Conservation (phyloP, 208 protist species). For the Acanthamoeba quina region DNA sequence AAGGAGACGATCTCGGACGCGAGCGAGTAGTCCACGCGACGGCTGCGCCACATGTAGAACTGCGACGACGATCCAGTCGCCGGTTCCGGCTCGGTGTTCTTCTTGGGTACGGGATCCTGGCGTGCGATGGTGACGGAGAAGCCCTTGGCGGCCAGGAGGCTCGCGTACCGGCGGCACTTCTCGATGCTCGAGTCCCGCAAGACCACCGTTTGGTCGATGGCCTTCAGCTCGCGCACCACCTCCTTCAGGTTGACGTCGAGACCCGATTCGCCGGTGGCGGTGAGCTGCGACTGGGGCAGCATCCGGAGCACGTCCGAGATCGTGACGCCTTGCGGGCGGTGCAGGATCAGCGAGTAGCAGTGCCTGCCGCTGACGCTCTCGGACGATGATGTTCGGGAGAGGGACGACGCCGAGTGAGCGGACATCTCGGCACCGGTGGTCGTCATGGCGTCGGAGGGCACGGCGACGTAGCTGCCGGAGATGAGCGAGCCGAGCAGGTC, state of each 20-base stretch:
- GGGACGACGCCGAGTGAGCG: background rate
- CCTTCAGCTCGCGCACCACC: slow-evolving; percentile 29
- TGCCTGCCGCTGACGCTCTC: background rate
- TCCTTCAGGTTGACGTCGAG: slow-evolving; percentile 53
- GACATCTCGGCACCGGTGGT: background rate
- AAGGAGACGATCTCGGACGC: slow-evolving; percentile 34
- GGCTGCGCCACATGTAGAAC: slow-evolving; percentile 54
- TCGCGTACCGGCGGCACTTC: slow-evolving; percentile 41
- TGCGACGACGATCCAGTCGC: background rate
- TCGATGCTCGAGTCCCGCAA: slow-evolving; percentile 40
- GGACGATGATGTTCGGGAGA: background rate
- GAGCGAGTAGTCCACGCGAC: slow-evolving; percentile 47
- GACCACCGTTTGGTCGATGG: slow-evolving; percentile 40
- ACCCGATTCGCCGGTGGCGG: background rate
- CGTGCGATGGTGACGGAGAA: slow-evolving; percentile 38
- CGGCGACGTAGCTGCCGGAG: background rate
- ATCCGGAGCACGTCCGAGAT: slow-evolving; percentile 17
- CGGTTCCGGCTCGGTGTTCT: background rate
- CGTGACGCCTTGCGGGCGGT: slow-evolving; percentile 26
- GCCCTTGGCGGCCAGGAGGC: slow-evolving; percentile 32
- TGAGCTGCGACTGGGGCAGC: slow-evolving; percentile 33
- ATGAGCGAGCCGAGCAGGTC: slow-evolving; percentile 31
- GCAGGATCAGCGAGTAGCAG: slow-evolving; percentile 32
- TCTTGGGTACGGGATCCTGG: slow-evolving; percentile 36
- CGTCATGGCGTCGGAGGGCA: background rate